These are phyloP conservation scores for Cutaneotrichosporon cavernicola DNA, from an alignment of 1,284 basidiomycete species.

Conservation along the genomic window DNA sequence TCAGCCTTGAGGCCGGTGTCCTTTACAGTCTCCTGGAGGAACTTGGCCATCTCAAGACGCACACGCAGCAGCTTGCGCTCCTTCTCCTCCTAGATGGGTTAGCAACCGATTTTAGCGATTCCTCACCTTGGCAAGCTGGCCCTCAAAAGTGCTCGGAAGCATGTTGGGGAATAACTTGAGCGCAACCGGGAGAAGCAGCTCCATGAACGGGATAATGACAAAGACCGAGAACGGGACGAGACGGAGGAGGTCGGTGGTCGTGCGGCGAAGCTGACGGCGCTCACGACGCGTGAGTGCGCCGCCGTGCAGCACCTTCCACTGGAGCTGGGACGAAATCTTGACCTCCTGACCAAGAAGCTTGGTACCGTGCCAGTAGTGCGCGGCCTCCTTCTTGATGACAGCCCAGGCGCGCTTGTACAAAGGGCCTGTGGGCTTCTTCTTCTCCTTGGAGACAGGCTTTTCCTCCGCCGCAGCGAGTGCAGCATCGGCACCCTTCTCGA, in stretches of 20 bases:
- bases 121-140: constrained; percentile 85
- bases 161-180: constrained; percentile 98
- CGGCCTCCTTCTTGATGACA: constrained; percentile 90
- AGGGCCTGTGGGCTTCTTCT: constrained; percentile 43
- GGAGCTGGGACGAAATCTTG: constrained; percentile 79
- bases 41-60: constrained; percentile 98
- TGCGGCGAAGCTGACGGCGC: constrained; percentile 89
- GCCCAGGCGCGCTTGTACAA: constrained; percentile 63
- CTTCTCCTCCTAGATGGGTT: constrained; percentile 77
- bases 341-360: constrained; percentile 95
- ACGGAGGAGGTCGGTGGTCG: constrained; percentile 86
- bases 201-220: constrained; percentile 96
- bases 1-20: constrained; percentile 86
- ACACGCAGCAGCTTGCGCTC: constrained; percentile 92
- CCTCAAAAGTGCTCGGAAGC: constrained; percentile 97
- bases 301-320: constrained; percentile 89
- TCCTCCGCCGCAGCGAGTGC: constrained; percentile 28
- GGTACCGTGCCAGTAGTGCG: constrained; percentile 96
- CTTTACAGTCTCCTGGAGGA: constrained; percentile 93
- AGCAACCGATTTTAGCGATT: neutral
- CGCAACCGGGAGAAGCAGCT: constrained; percentile 92
- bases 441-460: constrained; percentile 56
- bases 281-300: constrained; percentile 89
- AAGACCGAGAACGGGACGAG: constrained; percentile 95
- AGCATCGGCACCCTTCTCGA: constrained; percentile 20